A percentile compares a stretch with the other conserved stretches of the same genome.
These are phyloP conservation scores for Akanthomyces lecanii DNA, from an alignment of 2,329 filamentous ascomycete genomes.

Conservation along the genomic window DNA sequence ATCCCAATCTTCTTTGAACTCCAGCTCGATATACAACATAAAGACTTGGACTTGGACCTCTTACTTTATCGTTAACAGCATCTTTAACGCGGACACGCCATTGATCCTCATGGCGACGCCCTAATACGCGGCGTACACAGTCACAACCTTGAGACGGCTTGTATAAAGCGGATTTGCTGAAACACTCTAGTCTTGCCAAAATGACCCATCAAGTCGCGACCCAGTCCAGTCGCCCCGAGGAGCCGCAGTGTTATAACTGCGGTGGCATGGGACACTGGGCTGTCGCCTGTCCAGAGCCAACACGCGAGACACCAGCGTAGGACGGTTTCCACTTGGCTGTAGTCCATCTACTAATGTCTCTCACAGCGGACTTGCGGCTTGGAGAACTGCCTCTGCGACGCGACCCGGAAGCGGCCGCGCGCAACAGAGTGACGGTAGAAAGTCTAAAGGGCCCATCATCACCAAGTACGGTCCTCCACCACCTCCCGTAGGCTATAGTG, in stretches of 20 bases:
- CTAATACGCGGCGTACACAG: neutral
- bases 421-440: conserved; percentile 29
- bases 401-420: conserved; percentile 26
- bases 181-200: conserved; percentile 11
- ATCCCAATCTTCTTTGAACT: neutral
- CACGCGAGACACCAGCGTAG: conserved; percentile 47
- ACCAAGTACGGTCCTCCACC: conserved; percentile 22
- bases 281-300: conserved; percentile 49
- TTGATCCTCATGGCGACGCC: conserved; percentile 3
- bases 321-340: conserved; percentile 21
- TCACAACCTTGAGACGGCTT: conserved; percentile 3
- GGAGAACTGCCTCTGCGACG: conserved; percentile 31
- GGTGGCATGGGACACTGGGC: conserved; percentile 48
- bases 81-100: neutral
- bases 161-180: neutral
- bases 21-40: neutral
- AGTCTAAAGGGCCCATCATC: conserved; percentile 22
- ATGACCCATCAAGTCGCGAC: conserved; percentile 30
- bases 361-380: conserved; percentile 33
- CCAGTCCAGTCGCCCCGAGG: conserved; percentile 30
- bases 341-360: conserved; percentile 18
- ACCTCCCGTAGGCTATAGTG: conserved; percentile 25
- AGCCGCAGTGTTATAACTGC: conserved; percentile 51
- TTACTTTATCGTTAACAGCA: neutral
- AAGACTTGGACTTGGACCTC: neutral